These are phyloP conservation scores for Lactarius vividus DNA, from an alignment of 768 basidiomycete species.

Conservation along the genomic window DNA sequence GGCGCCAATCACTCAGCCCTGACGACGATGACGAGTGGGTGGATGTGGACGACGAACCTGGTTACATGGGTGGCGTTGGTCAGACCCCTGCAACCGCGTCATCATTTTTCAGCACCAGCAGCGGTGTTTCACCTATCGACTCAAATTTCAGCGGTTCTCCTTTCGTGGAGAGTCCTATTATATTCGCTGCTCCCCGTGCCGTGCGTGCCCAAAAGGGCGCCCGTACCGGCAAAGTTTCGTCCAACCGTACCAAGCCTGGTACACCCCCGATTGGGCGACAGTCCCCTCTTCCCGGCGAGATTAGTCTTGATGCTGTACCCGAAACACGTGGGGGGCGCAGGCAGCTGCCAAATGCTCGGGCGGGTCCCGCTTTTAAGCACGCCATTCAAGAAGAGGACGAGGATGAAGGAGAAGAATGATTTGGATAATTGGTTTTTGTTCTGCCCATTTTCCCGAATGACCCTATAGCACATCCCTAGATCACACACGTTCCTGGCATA, in stretches of 20 bases:
- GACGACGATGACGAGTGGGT: slow-evolving; percentile 89
- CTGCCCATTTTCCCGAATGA: slow-evolving; percentile 7
- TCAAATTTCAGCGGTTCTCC: slow-evolving; percentile 20
- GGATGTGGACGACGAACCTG: slow-evolving; percentile 79
- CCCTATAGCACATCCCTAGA: slow-evolving; percentile 15
- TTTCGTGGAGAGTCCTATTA: slow-evolving; percentile 11
- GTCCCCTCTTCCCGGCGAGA: slow-evolving; percentile 59
- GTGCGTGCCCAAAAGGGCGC: slow-evolving; percentile 23
- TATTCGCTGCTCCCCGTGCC: slow-evolving; percentile 30
- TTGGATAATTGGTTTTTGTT: slow-evolving; percentile 3
- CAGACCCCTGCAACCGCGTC: slow-evolving; percentile 39
- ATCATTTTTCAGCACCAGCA: slow-evolving; percentile 18
- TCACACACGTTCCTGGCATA: slow-evolving; percentile 4
- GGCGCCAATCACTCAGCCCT: slow-evolving; percentile 52
- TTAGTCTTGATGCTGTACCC: slow-evolving; percentile 46
- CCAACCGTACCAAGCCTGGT: slow-evolving; percentile 45
- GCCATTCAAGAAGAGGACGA: slow-evolving; percentile 86
- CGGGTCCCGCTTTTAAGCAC: slow-evolving; percentile 63
- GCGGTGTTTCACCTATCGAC: slow-evolving; percentile 17
- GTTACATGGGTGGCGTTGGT: slow-evolving; percentile 76
- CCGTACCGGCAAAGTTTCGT: slow-evolving; percentile 17
- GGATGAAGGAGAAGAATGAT: slow-evolving; percentile 61
- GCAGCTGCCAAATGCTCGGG: slow-evolving; percentile 60
- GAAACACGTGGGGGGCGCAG: slow-evolving; percentile 53
- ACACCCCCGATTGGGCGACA: slow-evolving; percentile 60